phyloP scores from a whole-genome alignment of 306 rosid species.

The Trichosanthes truncata region DNA sequence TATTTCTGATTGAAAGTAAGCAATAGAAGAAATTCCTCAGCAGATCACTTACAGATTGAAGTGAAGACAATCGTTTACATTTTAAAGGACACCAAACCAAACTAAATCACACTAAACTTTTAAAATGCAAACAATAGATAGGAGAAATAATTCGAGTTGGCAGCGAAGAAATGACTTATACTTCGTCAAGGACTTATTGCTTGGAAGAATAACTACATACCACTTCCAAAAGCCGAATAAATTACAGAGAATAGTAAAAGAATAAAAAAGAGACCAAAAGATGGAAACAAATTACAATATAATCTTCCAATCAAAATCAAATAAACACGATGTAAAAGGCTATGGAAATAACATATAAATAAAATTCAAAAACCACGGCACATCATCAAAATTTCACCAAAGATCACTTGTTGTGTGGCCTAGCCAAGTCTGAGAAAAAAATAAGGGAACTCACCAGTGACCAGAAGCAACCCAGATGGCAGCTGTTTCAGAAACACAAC shows the following conservation, averaged over 20 bases:
- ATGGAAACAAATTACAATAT: neutral
- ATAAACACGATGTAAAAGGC: neutral
- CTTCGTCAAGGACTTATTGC: neutral
- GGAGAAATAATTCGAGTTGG: neutral
- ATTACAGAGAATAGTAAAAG: neutral
- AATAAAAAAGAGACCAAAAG: neutral
- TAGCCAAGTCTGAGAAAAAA: neutral
- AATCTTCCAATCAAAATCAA: neutral
- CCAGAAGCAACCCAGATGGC: slow-evolving; percentile 63
- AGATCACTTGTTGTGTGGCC: neutral
- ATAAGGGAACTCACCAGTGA: slow-evolving; percentile 35
- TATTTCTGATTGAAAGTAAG: neutral
- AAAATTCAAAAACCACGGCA: neutral
- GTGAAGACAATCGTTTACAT: neutral
- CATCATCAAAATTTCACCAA: neutral
- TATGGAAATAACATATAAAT: neutral
- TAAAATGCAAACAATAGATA: neutral
- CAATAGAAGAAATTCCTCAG: neutral
- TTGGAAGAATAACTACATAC: neutral
- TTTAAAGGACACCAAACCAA: neutral
- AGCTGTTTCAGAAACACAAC: slow-evolving; percentile 67
- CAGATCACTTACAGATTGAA: neutral
- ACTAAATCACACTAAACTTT: neutral
- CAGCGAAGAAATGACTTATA: neutral
- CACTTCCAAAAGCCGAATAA: neutral